These are phyloP conservation scores for Didymella glomerata DNA, from an alignment of 2,329 filamentous ascomycete genomes.

Conservation along the genomic window DNA sequence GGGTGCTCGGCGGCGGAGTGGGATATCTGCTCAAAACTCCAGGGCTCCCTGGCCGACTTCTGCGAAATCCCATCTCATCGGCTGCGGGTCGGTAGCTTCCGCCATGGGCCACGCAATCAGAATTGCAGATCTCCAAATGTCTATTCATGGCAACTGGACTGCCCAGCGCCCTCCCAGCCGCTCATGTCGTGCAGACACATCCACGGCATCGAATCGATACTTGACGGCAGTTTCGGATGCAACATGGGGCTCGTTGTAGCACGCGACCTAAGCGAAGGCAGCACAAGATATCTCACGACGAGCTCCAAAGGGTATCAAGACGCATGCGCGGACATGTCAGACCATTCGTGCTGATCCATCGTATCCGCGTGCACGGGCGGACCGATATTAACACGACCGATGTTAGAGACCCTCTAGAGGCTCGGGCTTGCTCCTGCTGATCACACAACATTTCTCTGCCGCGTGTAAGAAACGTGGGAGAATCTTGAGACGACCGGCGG, in stretches of 20 bases:
- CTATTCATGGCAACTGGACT: conserved; percentile 12
- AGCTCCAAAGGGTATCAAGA: conserved; percentile 7
- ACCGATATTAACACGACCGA: conserved; percentile 32
- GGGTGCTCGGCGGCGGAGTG: conserved; percentile 15
- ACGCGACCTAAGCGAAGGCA: conserved; percentile 28
- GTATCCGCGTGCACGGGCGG: conserved; percentile 29
- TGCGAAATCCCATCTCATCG: conserved; percentile 25
- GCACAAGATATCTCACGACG: conserved; percentile 18
- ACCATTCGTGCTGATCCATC: conserved; percentile 20
- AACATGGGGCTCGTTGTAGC: conserved; percentile 17
- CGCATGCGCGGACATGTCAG: conserved; percentile 19
- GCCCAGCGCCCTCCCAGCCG: not conserved
- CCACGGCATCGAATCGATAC: conserved; percentile 36
- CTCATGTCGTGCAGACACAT: conserved; percentile 18
- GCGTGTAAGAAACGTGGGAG: conserved; percentile 24
- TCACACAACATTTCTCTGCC: conserved; percentile 19
- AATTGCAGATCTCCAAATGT: conserved; percentile 28
- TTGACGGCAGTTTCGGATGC: conserved; percentile 21
- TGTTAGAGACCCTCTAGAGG: conserved; percentile 13
- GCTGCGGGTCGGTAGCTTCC: conserved; percentile 32
- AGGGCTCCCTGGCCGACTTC: conserved; percentile 4
- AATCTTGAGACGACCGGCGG: conserved; percentile 28
- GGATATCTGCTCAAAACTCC: conserved; percentile 4
- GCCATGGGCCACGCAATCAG: conserved; percentile 37
- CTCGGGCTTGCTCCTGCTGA: conserved; percentile 28